Conservation (phyloP, 345 rosid species). For the Camelina neglecta region DNA sequence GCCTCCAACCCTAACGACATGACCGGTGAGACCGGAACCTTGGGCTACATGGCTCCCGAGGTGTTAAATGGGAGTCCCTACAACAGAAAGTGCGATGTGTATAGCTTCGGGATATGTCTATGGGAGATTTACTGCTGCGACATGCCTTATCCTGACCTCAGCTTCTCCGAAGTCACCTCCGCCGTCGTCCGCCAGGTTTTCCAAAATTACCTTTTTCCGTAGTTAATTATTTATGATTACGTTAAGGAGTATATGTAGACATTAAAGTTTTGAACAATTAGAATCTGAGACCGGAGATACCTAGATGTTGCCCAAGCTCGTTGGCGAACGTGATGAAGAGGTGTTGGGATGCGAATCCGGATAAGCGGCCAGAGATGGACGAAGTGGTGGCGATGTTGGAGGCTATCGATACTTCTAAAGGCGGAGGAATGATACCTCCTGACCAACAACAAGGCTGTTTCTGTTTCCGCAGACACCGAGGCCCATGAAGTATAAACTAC, state of each 20-base stretch:
- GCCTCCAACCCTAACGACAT: conserved; percentile 98
- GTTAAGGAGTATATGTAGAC: no score
- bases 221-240: no score
- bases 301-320: conserved; percentile 91
- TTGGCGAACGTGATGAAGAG: conserved; percentile 92
- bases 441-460: conserved; percentile 88
- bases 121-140: conserved; percentile 99
- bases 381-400: conserved; percentile 87
- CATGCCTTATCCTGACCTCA: conserved; percentile 98
- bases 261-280: conserved; percentile 19
- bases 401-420: conserved; percentile 88
- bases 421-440: conserved; percentile 92
- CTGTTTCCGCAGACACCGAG: conserved; percentile 76
- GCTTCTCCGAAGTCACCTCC: conserved; percentile 95
- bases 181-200: conserved; percentile 96
- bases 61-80: conserved; percentile 93
- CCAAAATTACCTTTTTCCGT: neutral
- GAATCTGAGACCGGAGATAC: conserved; percentile 98
- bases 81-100: conserved; percentile 94
- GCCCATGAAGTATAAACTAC: conserved; percentile 56
- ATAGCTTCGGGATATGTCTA: conserved; percentile 95
- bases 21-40: conserved; percentile 99
- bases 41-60: conserved; percentile 99
- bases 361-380: conserved; percentile 94
- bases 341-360: conserved; percentile 98